Evolutionary conservation across 2,329 filamentous ascomycete species (phyloP).

Genomic region (Seiridium unicorne): DNA sequence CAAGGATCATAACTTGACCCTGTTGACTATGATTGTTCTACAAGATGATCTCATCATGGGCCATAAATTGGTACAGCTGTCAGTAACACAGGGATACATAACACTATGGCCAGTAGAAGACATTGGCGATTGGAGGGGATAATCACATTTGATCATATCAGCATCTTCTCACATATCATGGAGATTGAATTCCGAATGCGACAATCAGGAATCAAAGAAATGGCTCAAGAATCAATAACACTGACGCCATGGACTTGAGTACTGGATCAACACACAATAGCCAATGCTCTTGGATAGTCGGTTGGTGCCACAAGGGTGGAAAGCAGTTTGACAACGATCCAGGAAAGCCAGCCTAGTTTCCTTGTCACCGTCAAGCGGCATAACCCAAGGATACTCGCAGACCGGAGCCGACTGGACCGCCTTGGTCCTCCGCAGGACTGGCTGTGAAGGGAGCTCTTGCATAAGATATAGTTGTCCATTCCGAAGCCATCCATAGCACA

Average conservation of each 20-base stretch:
- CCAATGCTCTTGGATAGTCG: constrained; percentile 44
- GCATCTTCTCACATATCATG: constrained; percentile 44
- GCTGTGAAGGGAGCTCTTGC: constrained; percentile 30
- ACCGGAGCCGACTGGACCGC: constrained; percentile 38
- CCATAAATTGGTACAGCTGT: too few relatives aligned
- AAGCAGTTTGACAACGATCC: constrained; percentile 58
- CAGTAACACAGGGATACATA: too few relatives aligned
- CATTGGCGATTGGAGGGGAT: too few relatives aligned
- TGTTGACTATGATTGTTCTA: too few relatives aligned
- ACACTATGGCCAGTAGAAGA: too few relatives aligned
- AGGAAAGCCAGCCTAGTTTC: constrained; percentile 55
- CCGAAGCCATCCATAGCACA: constrained; percentile 39
- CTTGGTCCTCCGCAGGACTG: constrained; percentile 32
- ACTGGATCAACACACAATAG: constrained; percentile 46
- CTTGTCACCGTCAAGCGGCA: constrained; percentile 54
- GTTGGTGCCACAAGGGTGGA: constrained; percentile 52
- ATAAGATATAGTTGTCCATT: constrained; percentile 39
- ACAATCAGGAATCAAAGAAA: constrained; percentile 47
- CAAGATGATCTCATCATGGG: too few relatives aligned
- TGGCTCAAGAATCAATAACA: constrained; percentile 46
- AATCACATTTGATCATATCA: constrained; percentile 17
- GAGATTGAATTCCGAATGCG: constrained; percentile 47
- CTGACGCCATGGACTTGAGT: constrained; percentile 50
- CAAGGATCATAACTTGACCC: too few relatives aligned
- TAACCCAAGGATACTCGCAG: constrained; percentile 58